Conservation (phyloP, 2,329 filamentous ascomycete species). For the Colletotrichum godetiae region DNA sequence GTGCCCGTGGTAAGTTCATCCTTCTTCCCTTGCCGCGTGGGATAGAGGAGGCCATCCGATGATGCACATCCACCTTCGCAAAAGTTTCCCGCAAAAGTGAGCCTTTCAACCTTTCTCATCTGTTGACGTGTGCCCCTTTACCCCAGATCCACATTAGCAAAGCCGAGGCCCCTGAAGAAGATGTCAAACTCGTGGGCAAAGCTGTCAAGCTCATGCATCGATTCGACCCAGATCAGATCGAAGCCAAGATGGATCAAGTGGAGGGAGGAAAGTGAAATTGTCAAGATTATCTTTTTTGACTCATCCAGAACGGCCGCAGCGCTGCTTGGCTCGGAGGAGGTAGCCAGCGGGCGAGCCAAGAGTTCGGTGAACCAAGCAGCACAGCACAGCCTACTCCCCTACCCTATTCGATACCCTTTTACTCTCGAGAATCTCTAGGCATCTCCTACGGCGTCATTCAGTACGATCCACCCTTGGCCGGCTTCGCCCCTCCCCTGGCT, state of each 20-base stretch:
- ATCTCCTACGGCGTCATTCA: conserved; percentile 39
- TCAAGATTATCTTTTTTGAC: background rate
- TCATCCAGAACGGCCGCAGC: conserved; percentile 3
- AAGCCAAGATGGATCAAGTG: conserved; percentile 74
- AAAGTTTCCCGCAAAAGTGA: background rate
- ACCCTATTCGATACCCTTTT: background rate
- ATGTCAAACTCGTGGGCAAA: conserved; percentile 65
- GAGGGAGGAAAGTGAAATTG: conserved; percentile 44
- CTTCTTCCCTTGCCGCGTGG: background rate
- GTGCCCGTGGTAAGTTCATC: conserved; percentile 76
- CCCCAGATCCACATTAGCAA: conserved; percentile 72
- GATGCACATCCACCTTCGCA: background rate
- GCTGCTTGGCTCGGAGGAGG: background rate
- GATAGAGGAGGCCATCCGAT: background rate
- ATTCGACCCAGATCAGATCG: conserved; percentile 75
- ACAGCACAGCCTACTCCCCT: conserved; percentile 3
- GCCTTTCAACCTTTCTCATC: background rate
- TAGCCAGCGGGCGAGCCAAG: background rate
- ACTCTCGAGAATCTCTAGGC: background rate
- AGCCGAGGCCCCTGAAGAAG: conserved; percentile 59
- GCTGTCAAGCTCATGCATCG: conserved; percentile 83
- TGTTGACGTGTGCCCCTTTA: background rate
- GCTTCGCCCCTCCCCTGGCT: conserved; percentile 54
- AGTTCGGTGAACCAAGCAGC: background rate
- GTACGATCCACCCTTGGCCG: conserved; percentile 54